Percentiles rank a stretch among this genome's conserved stretches.
phyloP scores from a whole-genome alignment of 805 yeast species.

The Wickerhamomyces bovis region DNA sequence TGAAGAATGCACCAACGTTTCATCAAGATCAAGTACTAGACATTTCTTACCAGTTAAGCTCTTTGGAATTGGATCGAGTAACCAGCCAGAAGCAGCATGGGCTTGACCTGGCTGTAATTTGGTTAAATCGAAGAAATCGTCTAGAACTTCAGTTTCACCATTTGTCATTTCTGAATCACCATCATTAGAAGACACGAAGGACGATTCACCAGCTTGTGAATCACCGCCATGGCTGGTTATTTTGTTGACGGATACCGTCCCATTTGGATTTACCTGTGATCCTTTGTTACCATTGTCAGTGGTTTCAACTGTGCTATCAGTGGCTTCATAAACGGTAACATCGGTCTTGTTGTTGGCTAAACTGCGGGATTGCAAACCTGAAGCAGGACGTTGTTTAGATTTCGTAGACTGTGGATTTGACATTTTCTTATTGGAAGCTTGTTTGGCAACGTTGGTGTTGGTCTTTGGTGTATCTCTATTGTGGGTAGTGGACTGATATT shows the following conservation, averaged over 20 bases:
- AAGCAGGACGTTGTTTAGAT: not conserved
- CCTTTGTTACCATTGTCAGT: not conserved
- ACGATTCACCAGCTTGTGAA: conserved; percentile 1
- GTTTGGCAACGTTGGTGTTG: not conserved
- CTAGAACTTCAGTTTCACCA: conserved; percentile 23
- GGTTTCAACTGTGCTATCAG: conserved; percentile 21
- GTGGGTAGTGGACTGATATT: conserved; percentile 12
- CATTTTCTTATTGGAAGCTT: not conserved
- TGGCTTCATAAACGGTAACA: conserved; percentile 25
- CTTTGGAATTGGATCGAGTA: conserved; percentile 50
- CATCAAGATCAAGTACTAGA: conserved; percentile 87
- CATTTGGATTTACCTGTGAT: not conserved
- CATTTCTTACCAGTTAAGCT: conserved; percentile 67
- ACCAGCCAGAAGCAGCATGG: conserved; percentile 56
- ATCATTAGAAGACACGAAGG: conserved; percentile 7
- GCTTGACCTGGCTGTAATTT: conserved; percentile 68
- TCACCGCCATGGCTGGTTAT: not conserved
- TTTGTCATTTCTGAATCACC: conserved; percentile 22
- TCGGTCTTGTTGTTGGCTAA: conserved; percentile 14
- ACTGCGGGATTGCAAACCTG: not conserved
- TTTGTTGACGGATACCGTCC: conserved; percentile 2
- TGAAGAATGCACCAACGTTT: conserved; percentile 92
- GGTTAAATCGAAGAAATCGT: conserved; percentile 49
- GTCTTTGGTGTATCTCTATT: not conserved
- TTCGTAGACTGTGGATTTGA: not conserved